phyloP scores from a whole-genome alignment of 2,329 filamentous ascomycete species.

The Fusarium pseudograminearum region DNA sequence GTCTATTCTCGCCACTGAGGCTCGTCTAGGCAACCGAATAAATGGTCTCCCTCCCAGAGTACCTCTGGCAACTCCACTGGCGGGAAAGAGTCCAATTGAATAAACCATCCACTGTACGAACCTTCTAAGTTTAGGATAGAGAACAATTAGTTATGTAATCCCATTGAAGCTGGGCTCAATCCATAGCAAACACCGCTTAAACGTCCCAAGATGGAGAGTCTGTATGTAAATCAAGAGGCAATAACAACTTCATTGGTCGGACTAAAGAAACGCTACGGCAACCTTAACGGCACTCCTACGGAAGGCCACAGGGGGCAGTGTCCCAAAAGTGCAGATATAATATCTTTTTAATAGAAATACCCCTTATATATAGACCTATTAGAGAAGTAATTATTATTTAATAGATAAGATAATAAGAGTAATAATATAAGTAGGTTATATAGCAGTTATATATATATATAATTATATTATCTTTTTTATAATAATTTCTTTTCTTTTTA shows the following conservation, averaged over 20 bases:
- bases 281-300: background rate
- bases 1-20: background rate
- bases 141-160: background rate
- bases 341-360: too few species aligned
- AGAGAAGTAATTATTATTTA: too few species aligned
- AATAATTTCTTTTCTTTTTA: too few species aligned
- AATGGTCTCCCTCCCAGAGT: background rate
- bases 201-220: background rate
- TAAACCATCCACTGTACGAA: background rate
- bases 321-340: too few species aligned
- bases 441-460: too few species aligned
- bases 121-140: background rate
- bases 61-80: fast-evolving
- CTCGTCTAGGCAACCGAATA: background rate
- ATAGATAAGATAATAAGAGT: too few species aligned
- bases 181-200: background rate
- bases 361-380: too few species aligned
- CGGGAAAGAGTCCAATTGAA: background rate
- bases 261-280: fast-evolving
- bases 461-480: too few species aligned
- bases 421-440: too few species aligned
- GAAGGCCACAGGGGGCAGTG: too few species aligned
- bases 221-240: background rate
- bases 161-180: background rate
- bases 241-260: background rate